Percentiles rank a stretch among this genome's conserved stretches.
Conservation (phyloP, 306 rosid genomes). For the barrel medic (Medicago truncatula) region MtrunA17r5.0-ANR NC_053047.1:40155501-40156000, state of each 20-base stretch:
- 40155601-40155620: too few relatives aligned
- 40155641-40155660: too few relatives aligned
- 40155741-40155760: background rate
- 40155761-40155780: background rate
- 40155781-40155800: constrained; percentile 28
- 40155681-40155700: background rate
- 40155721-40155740: constrained; percentile 9
- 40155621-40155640: too few relatives aligned
- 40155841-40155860: constrained; percentile 28
- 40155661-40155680: background rate
- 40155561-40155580: too few relatives aligned
- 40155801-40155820: constrained; percentile 29
- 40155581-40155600: too few relatives aligned
- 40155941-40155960: background rate
- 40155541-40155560: too few relatives aligned
- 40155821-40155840: constrained; percentile 37
- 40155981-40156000: background rate
- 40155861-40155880: constrained; percentile 32
- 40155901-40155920: background rate
- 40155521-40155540: too few relatives aligned
- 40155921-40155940: background rate
- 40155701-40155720: background rate
- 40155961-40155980: background rate
- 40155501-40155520: too few relatives aligned
- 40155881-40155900: background rate